A percentile compares a stretch with the other conserved stretches of the same genome.
Evolutionary conservation across 2,329 filamentous ascomycete genomes (phyloP).

Genomic region (Thermoascus crustaceus): DNA sequence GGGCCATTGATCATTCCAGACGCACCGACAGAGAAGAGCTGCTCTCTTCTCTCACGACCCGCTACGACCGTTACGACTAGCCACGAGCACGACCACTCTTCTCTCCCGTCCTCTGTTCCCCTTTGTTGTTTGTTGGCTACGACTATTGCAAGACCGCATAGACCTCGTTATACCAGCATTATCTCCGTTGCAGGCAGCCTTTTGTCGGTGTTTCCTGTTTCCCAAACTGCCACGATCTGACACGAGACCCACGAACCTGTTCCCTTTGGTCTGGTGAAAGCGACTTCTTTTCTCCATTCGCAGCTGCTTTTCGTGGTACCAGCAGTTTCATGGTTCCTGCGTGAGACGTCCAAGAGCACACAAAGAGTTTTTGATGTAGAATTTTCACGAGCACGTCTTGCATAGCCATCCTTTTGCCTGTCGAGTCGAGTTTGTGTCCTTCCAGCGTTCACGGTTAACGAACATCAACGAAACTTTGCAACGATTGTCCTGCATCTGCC

Average conservation of each 20-base stretch:
- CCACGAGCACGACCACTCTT: constrained; percentile 10
- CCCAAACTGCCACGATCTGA: constrained; percentile 39
- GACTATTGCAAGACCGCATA: no score
- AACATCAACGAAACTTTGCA: constrained; percentile 25
- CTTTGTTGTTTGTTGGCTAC: constrained; percentile 3
- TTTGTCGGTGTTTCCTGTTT: no score
- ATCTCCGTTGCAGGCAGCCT: no score
- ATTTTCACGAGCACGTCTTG: constrained; percentile 12
- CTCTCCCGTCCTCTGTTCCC: neutral
- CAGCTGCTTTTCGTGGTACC: constrained; percentile 1
- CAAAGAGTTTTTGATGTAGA: constrained; percentile 17
- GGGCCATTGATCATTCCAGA: constrained; percentile 15
- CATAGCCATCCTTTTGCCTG: constrained; percentile 14
- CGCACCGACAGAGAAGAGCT: neutral
- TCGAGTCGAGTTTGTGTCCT: constrained; percentile 13
- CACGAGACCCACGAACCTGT: constrained; percentile 35
- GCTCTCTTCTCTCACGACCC: constrained; percentile 14
- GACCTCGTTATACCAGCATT: no score
- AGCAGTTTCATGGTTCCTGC: constrained; percentile 8
- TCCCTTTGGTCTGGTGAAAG: constrained; percentile 22
- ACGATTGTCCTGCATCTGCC: constrained; percentile 20
- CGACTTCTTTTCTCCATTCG: constrained; percentile 16
- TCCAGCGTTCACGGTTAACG: constrained; percentile 24
- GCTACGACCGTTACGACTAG: constrained; percentile 25
- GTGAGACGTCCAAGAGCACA: constrained; percentile 9